phyloP scores from a whole-genome alignment of 306 rosid genomes.

The Leucaena leucocephala region DNA sequence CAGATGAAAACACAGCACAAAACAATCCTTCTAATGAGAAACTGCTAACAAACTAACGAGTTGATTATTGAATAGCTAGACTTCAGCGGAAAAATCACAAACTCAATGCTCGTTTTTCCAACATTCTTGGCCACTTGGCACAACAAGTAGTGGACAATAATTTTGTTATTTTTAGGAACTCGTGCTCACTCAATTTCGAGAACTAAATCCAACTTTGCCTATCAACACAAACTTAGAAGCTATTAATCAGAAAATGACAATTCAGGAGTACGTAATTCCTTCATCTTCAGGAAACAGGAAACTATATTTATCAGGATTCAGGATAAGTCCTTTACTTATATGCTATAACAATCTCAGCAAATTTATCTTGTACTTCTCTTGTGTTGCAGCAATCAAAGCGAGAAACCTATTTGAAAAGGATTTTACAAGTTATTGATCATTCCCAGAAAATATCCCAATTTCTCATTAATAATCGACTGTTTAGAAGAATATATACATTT shows the following conservation, averaged over 20 bases:
- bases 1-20: neutral
- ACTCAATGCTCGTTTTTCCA: neutral
- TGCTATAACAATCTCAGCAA: neutral
- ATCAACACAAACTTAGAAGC: neutral
- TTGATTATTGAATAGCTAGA: neutral
- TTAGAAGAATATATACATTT: conserved; percentile 27
- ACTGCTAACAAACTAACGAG: neutral
- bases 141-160: neutral
- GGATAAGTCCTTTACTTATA: neutral
- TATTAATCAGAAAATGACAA: neutral
- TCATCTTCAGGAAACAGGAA: neutral
- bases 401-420: conserved; percentile 5
- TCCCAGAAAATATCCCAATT: neutral
- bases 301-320: conserved; percentile 1
- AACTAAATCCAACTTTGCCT: neutral
- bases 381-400: conserved; percentile 32
- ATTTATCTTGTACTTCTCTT: conserved; percentile 24
- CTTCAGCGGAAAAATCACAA: neutral
- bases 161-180: neutral
- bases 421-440: conserved; percentile 34
- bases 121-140: neutral
- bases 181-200: neutral
- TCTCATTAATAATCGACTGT: neutral
- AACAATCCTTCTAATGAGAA: neutral
- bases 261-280: neutral